These are phyloP conservation scores for Kwoniella bestiolae DNA, from an alignment of 768 basidiomycete genomes.

Conservation along the genomic window DNA sequence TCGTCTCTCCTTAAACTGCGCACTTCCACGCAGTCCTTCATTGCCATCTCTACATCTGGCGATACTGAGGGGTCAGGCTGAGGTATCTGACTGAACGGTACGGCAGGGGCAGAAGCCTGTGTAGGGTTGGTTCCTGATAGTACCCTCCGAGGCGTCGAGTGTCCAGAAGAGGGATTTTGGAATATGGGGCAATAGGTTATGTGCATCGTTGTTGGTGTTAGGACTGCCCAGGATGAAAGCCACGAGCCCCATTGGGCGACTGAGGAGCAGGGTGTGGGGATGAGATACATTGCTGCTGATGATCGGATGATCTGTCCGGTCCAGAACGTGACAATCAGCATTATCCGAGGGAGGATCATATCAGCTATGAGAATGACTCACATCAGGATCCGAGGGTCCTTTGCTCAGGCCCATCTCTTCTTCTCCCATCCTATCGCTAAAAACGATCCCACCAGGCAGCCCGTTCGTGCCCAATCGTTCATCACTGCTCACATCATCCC, in stretches of 20 bases:
- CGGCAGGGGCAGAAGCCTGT: constrained; percentile 17
- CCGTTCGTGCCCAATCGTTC: constrained; percentile 45
- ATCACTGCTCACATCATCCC: constrained; percentile 20
- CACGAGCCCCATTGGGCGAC: constrained; percentile 48
- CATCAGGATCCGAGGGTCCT: constrained; percentile 7
- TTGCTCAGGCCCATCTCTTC: constrained; percentile 39
- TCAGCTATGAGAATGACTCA: constrained; percentile 1
- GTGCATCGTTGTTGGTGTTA: constrained; percentile 28
- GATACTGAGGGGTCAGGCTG: constrained; percentile 24
- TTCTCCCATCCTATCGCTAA: constrained; percentile 50
- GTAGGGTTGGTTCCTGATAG: constrained; percentile 32
- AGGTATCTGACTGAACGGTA: constrained; percentile 37
- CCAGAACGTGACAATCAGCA: not conserved
- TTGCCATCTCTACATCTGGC: constrained; percentile 47
- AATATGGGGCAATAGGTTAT: constrained; percentile 49
- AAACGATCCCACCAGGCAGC: constrained; percentile 50
- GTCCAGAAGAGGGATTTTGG: constrained; percentile 28
- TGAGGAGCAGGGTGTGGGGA: constrained; percentile 48
- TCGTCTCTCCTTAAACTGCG: constrained; percentile 51
- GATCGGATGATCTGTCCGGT: constrained; percentile 37
- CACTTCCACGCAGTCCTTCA: constrained; percentile 51
- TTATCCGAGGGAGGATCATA: not conserved
- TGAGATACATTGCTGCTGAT: constrained; percentile 44
- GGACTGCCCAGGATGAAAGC: constrained; percentile 43
- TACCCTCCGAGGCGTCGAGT: constrained; percentile 39